Conservation (phyloP, 2,329 filamentous ascomycete genomes). For the Epichloe bromicola region DNA sequence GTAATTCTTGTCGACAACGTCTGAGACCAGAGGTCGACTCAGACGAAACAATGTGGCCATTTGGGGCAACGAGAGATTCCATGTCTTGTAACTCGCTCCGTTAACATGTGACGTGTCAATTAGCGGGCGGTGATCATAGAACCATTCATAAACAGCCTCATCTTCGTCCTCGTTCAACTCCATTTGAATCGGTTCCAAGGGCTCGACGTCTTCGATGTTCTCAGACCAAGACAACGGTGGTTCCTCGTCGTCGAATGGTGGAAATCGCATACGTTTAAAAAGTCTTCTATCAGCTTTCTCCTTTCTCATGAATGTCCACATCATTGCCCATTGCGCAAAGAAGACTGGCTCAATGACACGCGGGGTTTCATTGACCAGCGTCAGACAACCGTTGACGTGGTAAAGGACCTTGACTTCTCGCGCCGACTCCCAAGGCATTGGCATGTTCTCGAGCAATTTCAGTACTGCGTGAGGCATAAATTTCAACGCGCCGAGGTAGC, state of each 20-base stretch:
- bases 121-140: slow-evolving; percentile 88
- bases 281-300: slow-evolving; percentile 92
- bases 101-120: slow-evolving; percentile 89
- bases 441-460: slow-evolving; percentile 98
- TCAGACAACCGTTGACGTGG: slow-evolving; percentile 94
- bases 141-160: slow-evolving; percentile 84
- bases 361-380: slow-evolving; percentile 90
- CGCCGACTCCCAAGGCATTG: slow-evolving; percentile 97
- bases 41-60: slow-evolving; percentile 93
- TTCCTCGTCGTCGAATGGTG: slow-evolving; percentile 96
- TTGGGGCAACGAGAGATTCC: slow-evolving; percentile 86
- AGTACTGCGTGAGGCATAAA: slow-evolving; percentile 98
- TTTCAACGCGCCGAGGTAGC: slow-evolving; percentile 91
- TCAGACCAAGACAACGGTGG: slow-evolving; percentile 96
- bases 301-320: slow-evolving; percentile 97
- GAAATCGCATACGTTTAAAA: slow-evolving; percentile 98
- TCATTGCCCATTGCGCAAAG: slow-evolving; percentile 96
- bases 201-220: slow-evolving; percentile 97
- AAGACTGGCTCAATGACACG: slow-evolving; percentile 96
- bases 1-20: slow-evolving; percentile 92
- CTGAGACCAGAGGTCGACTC: slow-evolving; percentile 79
- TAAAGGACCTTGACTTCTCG: slow-evolving; percentile 96
- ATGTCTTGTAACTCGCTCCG: slow-evolving; percentile 89
- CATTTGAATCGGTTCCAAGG: slow-evolving; percentile 95
- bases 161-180: slow-evolving; percentile 93